phyloP scores from a whole-genome alignment of 2,329 filamentous ascomycete species.

The Trichophaea hybrida region DNA sequence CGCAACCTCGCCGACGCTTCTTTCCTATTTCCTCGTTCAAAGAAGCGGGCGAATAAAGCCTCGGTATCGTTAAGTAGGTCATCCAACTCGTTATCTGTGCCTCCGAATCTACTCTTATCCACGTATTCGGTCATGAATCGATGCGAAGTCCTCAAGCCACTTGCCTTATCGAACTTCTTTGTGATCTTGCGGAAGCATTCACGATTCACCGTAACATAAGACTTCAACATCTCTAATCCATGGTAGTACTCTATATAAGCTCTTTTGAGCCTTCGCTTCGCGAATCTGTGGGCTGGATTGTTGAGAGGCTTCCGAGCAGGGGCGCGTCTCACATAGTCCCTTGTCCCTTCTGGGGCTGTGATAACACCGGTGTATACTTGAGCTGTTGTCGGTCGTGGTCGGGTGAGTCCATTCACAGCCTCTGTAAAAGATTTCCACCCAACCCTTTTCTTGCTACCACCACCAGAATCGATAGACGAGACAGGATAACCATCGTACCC shows the following conservation, averaged over 20 bases:
- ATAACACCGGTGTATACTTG: neutral
- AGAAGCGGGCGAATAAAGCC: conserved; percentile 67
- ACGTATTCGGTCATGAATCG: conserved; percentile 86
- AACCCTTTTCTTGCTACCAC: conserved; percentile 29
- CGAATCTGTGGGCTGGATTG: conserved; percentile 67
- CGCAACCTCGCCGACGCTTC: conserved; percentile 77
- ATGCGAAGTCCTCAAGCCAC: conserved; percentile 60
- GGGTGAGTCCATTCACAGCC: conserved; percentile 31
- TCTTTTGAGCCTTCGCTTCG: conserved; percentile 81
- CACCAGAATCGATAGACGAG: conserved; percentile 30
- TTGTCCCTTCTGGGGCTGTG: neutral
- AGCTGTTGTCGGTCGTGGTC: conserved; percentile 22
- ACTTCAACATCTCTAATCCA: conserved; percentile 78
- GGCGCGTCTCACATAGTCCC: conserved; percentile 37
- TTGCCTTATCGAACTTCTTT: conserved; percentile 94
- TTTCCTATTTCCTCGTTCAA: conserved; percentile 86
- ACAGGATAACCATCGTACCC: neutral
- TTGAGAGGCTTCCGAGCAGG: conserved; percentile 33
- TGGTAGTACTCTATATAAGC: conserved; percentile 90
- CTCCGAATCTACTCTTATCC: conserved; percentile 79
- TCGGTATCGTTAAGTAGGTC: conserved; percentile 67
- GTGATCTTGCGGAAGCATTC: conserved; percentile 95
- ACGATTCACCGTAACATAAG: conserved; percentile 76
- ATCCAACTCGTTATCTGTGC: conserved; percentile 74
- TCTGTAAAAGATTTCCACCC: conserved; percentile 28